Percentiles rank a stretch among this genome's conserved stretches.
Evolutionary conservation across 2,329 filamentous ascomycete genomes (phyloP).

Genomic region (Diaporthe nobilis): DNA sequence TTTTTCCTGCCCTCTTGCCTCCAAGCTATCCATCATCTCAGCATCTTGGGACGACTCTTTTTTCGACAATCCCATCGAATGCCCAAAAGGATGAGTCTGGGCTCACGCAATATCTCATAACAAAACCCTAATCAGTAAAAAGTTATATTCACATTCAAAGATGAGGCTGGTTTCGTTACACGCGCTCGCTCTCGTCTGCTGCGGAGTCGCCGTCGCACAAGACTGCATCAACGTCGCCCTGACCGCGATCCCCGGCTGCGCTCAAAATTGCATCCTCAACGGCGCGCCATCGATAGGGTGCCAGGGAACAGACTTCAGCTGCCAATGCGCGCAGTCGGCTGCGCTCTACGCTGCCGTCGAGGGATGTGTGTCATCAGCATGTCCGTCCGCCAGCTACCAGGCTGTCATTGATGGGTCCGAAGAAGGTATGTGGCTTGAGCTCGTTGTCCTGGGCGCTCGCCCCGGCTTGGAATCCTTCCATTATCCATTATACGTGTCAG

Average conservation of each 20-base stretch:
- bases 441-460: not conserved
- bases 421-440: slow-evolving; percentile 43
- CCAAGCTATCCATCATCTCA: slow-evolving; percentile 12
- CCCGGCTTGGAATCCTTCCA: not conserved
- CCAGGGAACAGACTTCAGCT: slow-evolving; percentile 49
- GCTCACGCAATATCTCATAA: not conserved
- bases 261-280: slow-evolving; percentile 51
- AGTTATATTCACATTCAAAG: not conserved
- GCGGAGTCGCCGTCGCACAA: slow-evolving; percentile 35
- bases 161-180: slow-evolving; percentile 35
- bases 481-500: not conserved
- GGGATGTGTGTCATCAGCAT: slow-evolving; percentile 49
- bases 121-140: not conserved
- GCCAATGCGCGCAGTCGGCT: slow-evolving; percentile 50
- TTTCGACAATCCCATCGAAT: not conserved
- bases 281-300: slow-evolving; percentile 50
- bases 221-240: slow-evolving; percentile 48
- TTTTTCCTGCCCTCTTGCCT: slow-evolving; percentile 6
- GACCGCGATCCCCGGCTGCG: slow-evolving; percentile 49
- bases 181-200: slow-evolving; percentile 23
- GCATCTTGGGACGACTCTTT: slow-evolving; percentile 23
- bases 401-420: slow-evolving; percentile 51
- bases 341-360: slow-evolving; percentile 51
- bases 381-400: slow-evolving; percentile 46
- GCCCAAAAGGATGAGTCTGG: not conserved